phyloP scores from a whole-genome alignment of 345 rosid species.

The Dipteronia dyeriana region DNA sequence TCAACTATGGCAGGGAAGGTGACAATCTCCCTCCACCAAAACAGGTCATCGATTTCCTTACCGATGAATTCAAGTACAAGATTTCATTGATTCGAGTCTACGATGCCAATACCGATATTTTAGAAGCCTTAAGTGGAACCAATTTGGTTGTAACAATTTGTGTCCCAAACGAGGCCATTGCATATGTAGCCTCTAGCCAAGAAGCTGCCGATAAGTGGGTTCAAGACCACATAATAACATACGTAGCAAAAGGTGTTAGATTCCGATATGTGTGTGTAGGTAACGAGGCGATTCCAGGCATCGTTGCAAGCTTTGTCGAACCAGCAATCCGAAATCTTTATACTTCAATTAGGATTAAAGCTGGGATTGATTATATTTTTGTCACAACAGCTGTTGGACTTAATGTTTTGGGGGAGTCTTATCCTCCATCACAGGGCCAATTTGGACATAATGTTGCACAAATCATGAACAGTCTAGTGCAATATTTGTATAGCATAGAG shows the following conservation, averaged over 20 bases:
- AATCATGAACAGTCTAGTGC: slow-evolving; percentile 12
- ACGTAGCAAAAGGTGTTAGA: slow-evolving; percentile 18
- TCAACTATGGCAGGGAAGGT: slow-evolving; percentile 22
- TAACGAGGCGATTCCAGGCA: slow-evolving; percentile 22
- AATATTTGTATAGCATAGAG: slow-evolving; percentile 1
- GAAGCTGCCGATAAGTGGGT: slow-evolving; percentile 29
- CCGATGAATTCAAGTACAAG: not conserved
- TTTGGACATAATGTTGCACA: slow-evolving; percentile 2
- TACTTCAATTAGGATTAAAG: slow-evolving; percentile 3
- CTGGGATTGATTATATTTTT: slow-evolving; percentile 16
- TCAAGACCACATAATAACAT: slow-evolving; percentile 21
- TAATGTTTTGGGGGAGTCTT: slow-evolving; percentile 17
- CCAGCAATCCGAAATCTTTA: slow-evolving; percentile 20
- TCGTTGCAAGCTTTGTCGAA: slow-evolving; percentile 1
- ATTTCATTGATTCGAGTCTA: slow-evolving; percentile 16
- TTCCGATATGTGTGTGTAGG: slow-evolving; percentile 28
- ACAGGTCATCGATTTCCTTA: slow-evolving; percentile 20
- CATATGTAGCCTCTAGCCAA: slow-evolving; percentile 25
- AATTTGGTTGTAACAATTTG: slow-evolving; percentile 19
- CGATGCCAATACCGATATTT: slow-evolving; percentile 19
- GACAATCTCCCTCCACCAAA: slow-evolving; percentile 29
- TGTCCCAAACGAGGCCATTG: slow-evolving; percentile 25
- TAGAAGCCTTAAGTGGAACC: slow-evolving; percentile 26
- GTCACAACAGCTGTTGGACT: slow-evolving; percentile 21
- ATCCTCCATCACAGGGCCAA: slow-evolving; percentile 26